A percentile compares a stretch with the other conserved stretches of the same genome.
phyloP scores from a whole-genome alignment of 495 filamentous ascomycete species.

The Peziza echinospora region DNA sequence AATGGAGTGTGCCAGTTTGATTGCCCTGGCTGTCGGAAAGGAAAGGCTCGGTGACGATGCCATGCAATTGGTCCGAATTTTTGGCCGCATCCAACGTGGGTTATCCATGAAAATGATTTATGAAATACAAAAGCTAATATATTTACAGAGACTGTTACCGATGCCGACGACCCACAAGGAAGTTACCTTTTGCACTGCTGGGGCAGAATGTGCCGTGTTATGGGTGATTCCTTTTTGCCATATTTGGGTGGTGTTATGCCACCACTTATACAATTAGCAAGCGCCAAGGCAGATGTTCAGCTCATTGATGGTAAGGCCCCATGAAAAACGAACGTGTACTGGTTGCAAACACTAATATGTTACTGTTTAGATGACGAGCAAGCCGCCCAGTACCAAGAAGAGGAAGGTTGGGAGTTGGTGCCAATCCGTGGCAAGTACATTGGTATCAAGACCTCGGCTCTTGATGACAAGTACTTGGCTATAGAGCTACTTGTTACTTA shows the following conservation, averaged over 20 bases:
- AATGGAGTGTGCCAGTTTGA: constrained; percentile 97
- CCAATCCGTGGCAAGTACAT: constrained; percentile 93
- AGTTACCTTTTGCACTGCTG: constrained; percentile 97
- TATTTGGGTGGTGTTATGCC: constrained; percentile 89
- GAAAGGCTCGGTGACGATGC: constrained; percentile 78
- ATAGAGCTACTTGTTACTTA: constrained; percentile 96
- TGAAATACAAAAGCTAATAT: background rate
- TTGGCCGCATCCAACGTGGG: constrained; percentile 60
- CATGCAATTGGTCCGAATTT: constrained; percentile 57
- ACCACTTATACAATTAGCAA: constrained; percentile 70
- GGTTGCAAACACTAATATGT: constrained; percentile 7
- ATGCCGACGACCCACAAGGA: constrained; percentile 87
- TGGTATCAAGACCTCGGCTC: constrained; percentile 85
- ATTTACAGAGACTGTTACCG: constrained; percentile 43
- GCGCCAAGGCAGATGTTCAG: constrained; percentile 93
- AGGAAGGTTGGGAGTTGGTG: constrained; percentile 95
- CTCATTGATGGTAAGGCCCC: constrained; percentile 50
- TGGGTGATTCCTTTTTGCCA: constrained; percentile 74
- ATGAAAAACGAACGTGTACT: too few species aligned
- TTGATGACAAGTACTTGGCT: constrained; percentile 98
- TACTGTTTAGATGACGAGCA: constrained; percentile 56
- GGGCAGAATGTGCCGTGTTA: constrained; percentile 94
- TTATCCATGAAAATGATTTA: background rate
- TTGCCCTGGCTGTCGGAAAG: constrained; percentile 86
- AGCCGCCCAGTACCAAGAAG: constrained; percentile 74